A percentile compares a stretch with the other conserved stretches of the same genome.
These are phyloP conservation scores for Barnettozyma wickerhamii DNA, from an alignment of 805 yeast genomes.

Conservation along the genomic window DNA sequence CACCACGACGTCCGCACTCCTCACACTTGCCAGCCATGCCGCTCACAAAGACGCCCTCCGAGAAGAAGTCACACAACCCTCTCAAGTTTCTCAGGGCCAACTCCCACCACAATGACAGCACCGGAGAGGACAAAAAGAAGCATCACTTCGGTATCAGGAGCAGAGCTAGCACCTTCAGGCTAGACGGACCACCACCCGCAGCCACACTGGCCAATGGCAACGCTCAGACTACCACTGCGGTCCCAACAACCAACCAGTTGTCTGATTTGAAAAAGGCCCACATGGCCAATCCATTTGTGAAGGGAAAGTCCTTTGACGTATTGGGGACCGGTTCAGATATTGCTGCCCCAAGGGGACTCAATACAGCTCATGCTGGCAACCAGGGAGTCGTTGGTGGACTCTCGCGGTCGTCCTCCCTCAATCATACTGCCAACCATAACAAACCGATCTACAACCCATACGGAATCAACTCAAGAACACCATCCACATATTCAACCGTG, in stretches of 20 bases:
- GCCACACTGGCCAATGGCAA: not conserved
- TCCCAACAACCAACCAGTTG: not conserved
- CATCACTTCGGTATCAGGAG: slow-evolving; percentile 7
- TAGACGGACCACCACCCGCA: not conserved
- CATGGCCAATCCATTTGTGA: slow-evolving; percentile 9
- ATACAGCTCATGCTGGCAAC: slow-evolving; percentile 6
- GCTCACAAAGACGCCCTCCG: slow-evolving; percentile 4
- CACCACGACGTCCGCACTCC: too few relatives aligned
- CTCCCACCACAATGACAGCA: slow-evolving; percentile 6
- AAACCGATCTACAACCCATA: slow-evolving; percentile 51
- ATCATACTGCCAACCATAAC: slow-evolving; percentile 2
- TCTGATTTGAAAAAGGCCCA: slow-evolving; percentile 3
- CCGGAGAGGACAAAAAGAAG: slow-evolving; percentile 4
- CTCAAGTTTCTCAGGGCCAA: slow-evolving; percentile 7
- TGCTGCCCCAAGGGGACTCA: slow-evolving; percentile 22
- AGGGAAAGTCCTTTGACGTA: slow-evolving; percentile 6
- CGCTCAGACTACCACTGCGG: too few relatives aligned
- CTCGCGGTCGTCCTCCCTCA: slow-evolving; percentile 12
- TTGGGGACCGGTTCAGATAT: slow-evolving; percentile 24
- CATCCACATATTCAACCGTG: slow-evolving; percentile 21
- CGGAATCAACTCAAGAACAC: slow-evolving; percentile 42
- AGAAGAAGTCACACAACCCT: slow-evolving; percentile 9
- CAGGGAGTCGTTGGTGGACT: slow-evolving; percentile 4
- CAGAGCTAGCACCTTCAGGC: slow-evolving; percentile 5
- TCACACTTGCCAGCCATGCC: too few relatives aligned